phyloP scores from a whole-genome alignment of 768 basidiomycete genomes.

The Boletus tomentosulus region DNA sequence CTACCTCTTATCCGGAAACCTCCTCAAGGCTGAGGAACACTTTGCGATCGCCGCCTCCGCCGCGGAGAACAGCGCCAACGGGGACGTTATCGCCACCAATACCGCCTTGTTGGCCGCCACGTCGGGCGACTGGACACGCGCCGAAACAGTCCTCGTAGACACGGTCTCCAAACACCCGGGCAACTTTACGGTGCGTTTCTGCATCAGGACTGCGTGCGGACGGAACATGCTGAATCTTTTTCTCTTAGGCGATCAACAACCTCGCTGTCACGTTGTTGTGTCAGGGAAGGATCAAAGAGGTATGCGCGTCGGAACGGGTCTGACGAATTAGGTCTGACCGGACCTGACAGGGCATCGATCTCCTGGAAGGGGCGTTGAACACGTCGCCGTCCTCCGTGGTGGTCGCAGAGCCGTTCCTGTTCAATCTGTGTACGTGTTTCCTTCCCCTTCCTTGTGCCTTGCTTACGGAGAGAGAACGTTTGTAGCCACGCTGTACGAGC shows the following conservation, averaged over 20 bases:
- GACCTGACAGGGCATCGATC: conserved; percentile 55
- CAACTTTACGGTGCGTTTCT: conserved; percentile 49
- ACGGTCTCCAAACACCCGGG: conserved; percentile 52
- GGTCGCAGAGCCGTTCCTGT: conserved; percentile 77
- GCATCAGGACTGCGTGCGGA: background rate
- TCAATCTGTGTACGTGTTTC: conserved; percentile 67
- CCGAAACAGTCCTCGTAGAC: conserved; percentile 40
- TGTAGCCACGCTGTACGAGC: conserved; percentile 75
- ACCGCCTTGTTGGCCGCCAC: conserved; percentile 62
- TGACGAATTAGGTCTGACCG: background rate
- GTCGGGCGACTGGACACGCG: conserved; percentile 64
- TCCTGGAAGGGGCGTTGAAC: conserved; percentile 58
- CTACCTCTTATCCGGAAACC: conserved; percentile 69
- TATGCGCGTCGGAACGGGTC: conserved; percentile 16
- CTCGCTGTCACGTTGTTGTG: conserved; percentile 66
- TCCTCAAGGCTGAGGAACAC: conserved; percentile 54
- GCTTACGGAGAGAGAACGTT: background rate
- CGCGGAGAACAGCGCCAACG: conserved; percentile 32
- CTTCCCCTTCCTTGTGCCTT: background rate
- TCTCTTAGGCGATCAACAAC: conserved; percentile 62
- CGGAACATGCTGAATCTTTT: background rate
- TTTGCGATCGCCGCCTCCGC: conserved; percentile 42
- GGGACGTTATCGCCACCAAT: conserved; percentile 55
- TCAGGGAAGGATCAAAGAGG: conserved; percentile 72
- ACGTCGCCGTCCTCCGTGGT: conserved; percentile 68